phyloP scores from a whole-genome alignment of 139 green algal genomes.

The Picochlorum sp. region DNA sequence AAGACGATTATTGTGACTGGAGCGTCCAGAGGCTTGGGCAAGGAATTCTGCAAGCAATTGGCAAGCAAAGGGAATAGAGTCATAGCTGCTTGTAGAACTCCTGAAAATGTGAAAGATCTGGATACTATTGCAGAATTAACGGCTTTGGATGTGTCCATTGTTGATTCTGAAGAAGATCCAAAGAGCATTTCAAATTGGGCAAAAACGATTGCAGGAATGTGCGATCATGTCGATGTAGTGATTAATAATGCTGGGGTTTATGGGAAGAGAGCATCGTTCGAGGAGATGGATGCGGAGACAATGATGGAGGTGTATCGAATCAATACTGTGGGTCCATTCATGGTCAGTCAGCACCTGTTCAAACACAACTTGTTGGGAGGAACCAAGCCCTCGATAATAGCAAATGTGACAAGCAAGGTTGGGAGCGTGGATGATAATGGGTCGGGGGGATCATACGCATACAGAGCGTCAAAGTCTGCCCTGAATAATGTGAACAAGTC shows the following conservation, averaged over 20 bases:
- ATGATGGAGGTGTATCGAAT: slow-evolving; percentile 17
- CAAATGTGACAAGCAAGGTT: slow-evolving; percentile 25
- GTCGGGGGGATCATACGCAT: slow-evolving; percentile 34
- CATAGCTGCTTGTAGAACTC: slow-evolving; percentile 17
- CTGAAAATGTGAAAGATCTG: slow-evolving; percentile 13
- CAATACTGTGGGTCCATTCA: slow-evolving; percentile 24
- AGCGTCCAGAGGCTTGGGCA: slow-evolving; percentile 9
- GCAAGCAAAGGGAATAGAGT: slow-evolving; percentile 21
- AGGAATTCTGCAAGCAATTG: slow-evolving; percentile 24
- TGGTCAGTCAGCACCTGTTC: slow-evolving; percentile 19
- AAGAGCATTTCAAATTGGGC: slow-evolving; percentile 7
- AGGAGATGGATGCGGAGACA: background rate
- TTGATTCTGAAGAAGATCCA: slow-evolving; percentile 6
- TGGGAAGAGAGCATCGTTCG: slow-evolving; percentile 9
- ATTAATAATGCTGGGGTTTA: slow-evolving; percentile 34
- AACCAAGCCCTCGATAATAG: slow-evolving; percentile 2
- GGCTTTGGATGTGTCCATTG: slow-evolving; percentile 13
- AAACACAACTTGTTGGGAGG: slow-evolving; percentile 19
- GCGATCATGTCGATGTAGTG: slow-evolving; percentile 19
- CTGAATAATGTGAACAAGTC: slow-evolving; percentile 41
- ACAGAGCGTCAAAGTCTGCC: slow-evolving; percentile 28
- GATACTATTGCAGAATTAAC: slow-evolving; percentile 4
- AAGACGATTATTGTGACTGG: slow-evolving; percentile 27
- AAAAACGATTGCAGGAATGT: slow-evolving; percentile 1
- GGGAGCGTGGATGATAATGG: slow-evolving; percentile 27